Base-by-base conservation (phyloP, 495 filamentous ascomycete genomes). In the Clavariopsis aquatica region DNA sequence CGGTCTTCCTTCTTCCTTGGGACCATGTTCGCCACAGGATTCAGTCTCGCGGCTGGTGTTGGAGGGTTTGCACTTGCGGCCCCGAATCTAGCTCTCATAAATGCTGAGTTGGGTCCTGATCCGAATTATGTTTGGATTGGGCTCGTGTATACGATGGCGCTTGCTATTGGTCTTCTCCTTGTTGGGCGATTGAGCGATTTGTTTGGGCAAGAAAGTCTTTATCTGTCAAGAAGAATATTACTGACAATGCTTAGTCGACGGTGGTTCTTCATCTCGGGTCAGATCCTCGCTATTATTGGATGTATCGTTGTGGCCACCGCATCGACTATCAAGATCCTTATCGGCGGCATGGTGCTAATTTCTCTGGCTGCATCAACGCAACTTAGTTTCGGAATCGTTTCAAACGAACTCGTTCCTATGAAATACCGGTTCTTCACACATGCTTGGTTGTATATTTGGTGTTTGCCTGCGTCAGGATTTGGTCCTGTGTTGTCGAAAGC, bases 261-360 rank as follows among this genome's bases (percentile, higher is more conserved):
- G 38, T 68, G 60, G 62, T 70, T 73, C 57, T 71, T 74, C 54
- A 74, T 71, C 38, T 54, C 52, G 22, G 71, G 59, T 4, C 58
- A 68, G 17, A 34, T 47, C 24, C 22, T 71, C n/a, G 66, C 55
- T 46, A 29, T 71, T 13, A 66, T 74, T 36, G 72, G 72, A 12
- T 41, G 53, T 20, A 74, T 74, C 51, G 60, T 74, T 27, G 68
- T 69, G 13, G 68, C 69, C 6, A 58, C 57, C 13, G 71, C 72
- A n/a, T 26, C 68, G 27, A 66, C 55, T 34, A 54, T 74, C 38
- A 63, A 64, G 26, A 65, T 60, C 27, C 56, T 74, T 7, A 73
- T 74, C 47, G 71, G 54, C 1, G 56, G 49, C 19, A 62, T 38
- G 24, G 58, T 38, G 5, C 22, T 67, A 17, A 57, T 57, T 41